phyloP scores from a whole-genome alignment of 225 moss, liverwort and hornwort genomes.

The Neckera pumila region DNA sequence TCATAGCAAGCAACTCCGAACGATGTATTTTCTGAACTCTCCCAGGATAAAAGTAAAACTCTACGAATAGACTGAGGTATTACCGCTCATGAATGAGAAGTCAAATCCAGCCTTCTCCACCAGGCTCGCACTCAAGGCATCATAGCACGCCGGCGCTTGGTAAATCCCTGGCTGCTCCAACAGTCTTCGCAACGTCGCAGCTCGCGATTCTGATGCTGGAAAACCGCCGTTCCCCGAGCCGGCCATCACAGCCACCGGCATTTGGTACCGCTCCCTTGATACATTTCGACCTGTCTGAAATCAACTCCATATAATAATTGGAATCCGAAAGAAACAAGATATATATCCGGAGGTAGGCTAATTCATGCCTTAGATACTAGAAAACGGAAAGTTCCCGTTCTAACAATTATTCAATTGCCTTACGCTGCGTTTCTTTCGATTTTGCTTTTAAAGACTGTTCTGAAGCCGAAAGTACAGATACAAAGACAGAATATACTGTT shows the following conservation, averaged over 20 bases:
- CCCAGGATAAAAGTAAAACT: not conserved
- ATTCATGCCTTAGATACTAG: not conserved
- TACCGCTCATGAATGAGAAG: slow-evolving; percentile 78
- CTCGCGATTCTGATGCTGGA: slow-evolving; percentile 30
- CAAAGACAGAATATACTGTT: not conserved
- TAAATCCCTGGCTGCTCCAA: slow-evolving; percentile 56
- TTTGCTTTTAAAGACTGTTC: not conserved
- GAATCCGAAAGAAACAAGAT: not conserved
- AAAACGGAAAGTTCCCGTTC: not conserved
- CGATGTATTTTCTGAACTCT: not conserved
- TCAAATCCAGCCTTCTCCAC: slow-evolving; percentile 91
- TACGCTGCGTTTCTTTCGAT: not conserved
- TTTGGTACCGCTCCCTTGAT: not conserved
- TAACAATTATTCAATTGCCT: not conserved
- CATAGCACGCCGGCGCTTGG: slow-evolving; percentile 87
- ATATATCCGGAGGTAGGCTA: not conserved
- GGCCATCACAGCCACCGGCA: slow-evolving; percentile 18
- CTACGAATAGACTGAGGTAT: not conserved
- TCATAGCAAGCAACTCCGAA: not conserved
- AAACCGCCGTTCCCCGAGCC: not conserved
- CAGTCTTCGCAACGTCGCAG: slow-evolving; percentile 50
- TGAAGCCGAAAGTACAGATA: not conserved
- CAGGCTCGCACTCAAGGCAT: slow-evolving; percentile 84
- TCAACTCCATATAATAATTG: not conserved
- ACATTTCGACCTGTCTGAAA: slow-evolving; percentile 8